Evolutionary conservation across 108 stramenopile genomes (phyloP), one percentile per base, ranked within the genome.

Genomic region (Asterionellopsis glacialis): DNA sequence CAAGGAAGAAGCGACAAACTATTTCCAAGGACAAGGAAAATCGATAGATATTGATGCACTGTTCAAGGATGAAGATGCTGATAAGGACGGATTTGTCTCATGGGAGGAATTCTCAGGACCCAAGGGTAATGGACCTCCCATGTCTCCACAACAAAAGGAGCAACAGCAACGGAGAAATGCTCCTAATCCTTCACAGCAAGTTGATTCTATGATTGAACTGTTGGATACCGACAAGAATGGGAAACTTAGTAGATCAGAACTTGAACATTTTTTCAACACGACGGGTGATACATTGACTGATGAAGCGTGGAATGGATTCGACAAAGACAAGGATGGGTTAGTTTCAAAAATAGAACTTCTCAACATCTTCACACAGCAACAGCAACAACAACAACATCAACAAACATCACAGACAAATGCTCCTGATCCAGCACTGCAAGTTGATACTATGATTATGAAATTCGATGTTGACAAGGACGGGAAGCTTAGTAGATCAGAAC

Each of bases 41-140:
- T 33, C 19, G 1, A 51, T 63, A 22, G 51, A 69, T 41, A 33
- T 63, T 27, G 64, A 65, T 24, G 57, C 18, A 0, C 51, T 74
- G 48, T 65, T 45, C 45, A 23, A 69, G 44, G 48, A 69, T 7
- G 73, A 74, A 53, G 73, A 74, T 41, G 42, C 57, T 23, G 64
- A 74, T 42, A 22, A 42, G 15, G 73, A 74, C 65, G 73, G 68
- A 11, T 65, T 66, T 44, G 65, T 74, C 12, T 45, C 58, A 18
- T 70, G 73, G 73, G 69, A 74, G 15, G 73, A 74, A 27, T 74
- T 74, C 50, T 40, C 57, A 4, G 73, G 73, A 10, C 63, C 73
- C 23, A 67, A 72, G 42, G 33, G 33, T 5, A 7, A 33, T 25
- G 33, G 33, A 33, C 33, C 33, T 33, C n/a, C n/a, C n/a, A n/a